A percentile compares a stretch with the other conserved stretches of the same genome.
phyloP scores from a whole-genome alignment of 1,139 yeast species.

The Protomyces inouyei region DNA sequence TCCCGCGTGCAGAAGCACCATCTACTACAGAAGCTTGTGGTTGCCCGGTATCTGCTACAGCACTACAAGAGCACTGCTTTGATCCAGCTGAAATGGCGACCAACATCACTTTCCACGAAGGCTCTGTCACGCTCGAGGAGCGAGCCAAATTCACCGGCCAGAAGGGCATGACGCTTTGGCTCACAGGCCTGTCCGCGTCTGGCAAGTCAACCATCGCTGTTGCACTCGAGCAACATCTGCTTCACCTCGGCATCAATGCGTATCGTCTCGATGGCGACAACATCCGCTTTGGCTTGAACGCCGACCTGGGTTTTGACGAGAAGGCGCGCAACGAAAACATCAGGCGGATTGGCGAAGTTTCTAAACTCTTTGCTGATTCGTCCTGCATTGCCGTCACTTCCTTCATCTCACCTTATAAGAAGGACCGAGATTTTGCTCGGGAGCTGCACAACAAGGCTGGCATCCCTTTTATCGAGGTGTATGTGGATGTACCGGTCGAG shows the following conservation, averaged over 20 bases:
- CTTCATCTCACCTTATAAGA: constrained; percentile 83
- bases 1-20: no score
- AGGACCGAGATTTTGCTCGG: constrained; percentile 80
- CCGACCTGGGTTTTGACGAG: constrained; percentile 89
- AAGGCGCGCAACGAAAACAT: constrained; percentile 90
- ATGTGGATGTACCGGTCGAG: constrained; percentile 83
- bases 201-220: constrained; percentile 93
- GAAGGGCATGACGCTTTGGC: constrained; percentile 87
- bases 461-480: constrained; percentile 83
- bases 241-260: constrained; percentile 62
- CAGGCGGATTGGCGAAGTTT: constrained; percentile 88
- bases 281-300: constrained; percentile 86
- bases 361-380: constrained; percentile 86
- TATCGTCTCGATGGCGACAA: constrained; percentile 95
- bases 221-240: constrained; percentile 77
- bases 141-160: constrained; percentile 68
- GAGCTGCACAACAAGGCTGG: constrained; percentile 69
- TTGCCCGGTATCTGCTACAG: neutral
- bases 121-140: constrained; percentile 68
- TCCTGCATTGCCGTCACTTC: constrained; percentile 81
- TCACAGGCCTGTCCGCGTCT: constrained; percentile 90
- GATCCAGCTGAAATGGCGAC: constrained; percentile 60
- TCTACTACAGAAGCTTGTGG: no score
- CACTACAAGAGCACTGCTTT: neutral
- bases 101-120: constrained; percentile 93